These are phyloP conservation scores for Arachnomyces sp. DNA, from an alignment of 2,329 filamentous ascomycete genomes.

Conservation along the genomic window DNA sequence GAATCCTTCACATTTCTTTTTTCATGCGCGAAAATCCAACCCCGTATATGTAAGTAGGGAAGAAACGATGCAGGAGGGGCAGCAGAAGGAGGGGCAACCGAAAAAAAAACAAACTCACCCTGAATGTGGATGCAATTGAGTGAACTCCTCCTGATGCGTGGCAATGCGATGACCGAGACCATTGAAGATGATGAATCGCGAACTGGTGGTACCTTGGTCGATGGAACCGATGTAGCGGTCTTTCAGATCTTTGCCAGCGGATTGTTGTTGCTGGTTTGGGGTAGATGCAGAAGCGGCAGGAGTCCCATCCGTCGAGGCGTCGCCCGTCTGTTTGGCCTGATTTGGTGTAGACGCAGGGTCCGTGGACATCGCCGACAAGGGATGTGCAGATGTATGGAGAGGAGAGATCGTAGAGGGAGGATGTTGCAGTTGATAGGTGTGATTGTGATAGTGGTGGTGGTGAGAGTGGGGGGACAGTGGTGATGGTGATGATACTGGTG, in stretches of 20 bases:
- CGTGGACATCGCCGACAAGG: too few species aligned
- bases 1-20: neutral
- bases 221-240: constrained; percentile 60
- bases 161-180: constrained; percentile 67
- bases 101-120: constrained; percentile 52
- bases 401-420: too few species aligned
- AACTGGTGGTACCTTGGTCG: constrained; percentile 84
- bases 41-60: too few species aligned
- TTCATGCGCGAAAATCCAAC: neutral
- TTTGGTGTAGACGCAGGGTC: too few species aligned
- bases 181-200: constrained; percentile 85
- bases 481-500: too few species aligned
- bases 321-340: too few species aligned
- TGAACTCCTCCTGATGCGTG: constrained; percentile 78
- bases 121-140: constrained; percentile 73
- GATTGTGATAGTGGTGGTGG: constrained; percentile 1
- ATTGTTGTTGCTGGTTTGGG: too few species aligned
- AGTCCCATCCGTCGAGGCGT: too few species aligned
- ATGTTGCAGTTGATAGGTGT: neutral
- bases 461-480: neutral
- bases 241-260: too few species aligned
- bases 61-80: neutral
- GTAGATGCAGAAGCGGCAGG: too few species aligned
- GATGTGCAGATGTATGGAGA: too few species aligned
- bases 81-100: neutral